Evolutionary conservation across 2,329 filamentous ascomycete genomes (phyloP), one percentile per base, ranked within the genome.

Genomic region (Claviceps monticola): DNA sequence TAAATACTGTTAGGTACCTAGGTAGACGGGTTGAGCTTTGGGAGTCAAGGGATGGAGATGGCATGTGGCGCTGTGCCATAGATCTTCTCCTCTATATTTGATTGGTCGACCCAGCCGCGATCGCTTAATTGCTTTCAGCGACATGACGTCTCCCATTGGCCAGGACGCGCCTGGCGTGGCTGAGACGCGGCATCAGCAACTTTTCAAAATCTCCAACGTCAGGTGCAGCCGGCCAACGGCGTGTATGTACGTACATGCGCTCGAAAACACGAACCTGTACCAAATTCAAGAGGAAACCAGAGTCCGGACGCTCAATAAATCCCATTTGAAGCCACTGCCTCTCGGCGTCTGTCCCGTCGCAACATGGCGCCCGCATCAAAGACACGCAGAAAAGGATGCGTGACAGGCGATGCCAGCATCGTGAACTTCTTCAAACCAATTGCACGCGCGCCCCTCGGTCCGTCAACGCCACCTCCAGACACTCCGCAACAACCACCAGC

Each of bases 401-500:
- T 11, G 11, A 9, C 34, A 16, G 23, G n/a, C 11, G 50, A 66
- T 57, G 60, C 57, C 49, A 64, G 54, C 55, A 71, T 71, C 51
- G 58, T 62, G 51, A 66, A 59, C 57, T 72, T 70, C 57, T 72
- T 72, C 56, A 66, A 65, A 55, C 63, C 66, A 29, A 53, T 56
- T 34, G 42, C 57, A 44, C 60, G 53, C 49, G 42, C 53, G 16
- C 52, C 52, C 29, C 55, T 53, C 8, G 17, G 51, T 11, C 45
- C 57, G 47, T 48, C 55, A 29, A 44, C 53, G 16, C 46, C 41
- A 17, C 49, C 52, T 11, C 38, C 43, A n/a, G 5, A 21, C 17
- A n/a, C 19, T 14, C 47, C 48, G 13, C 52, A 46, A n/a, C 51
- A 46, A 48, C 47, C 47, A 52, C 37, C 49, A 43, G 16, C 34